Conservation (phyloP, 176 grass and related monocot species). For the Carex cristatella region DNA sequence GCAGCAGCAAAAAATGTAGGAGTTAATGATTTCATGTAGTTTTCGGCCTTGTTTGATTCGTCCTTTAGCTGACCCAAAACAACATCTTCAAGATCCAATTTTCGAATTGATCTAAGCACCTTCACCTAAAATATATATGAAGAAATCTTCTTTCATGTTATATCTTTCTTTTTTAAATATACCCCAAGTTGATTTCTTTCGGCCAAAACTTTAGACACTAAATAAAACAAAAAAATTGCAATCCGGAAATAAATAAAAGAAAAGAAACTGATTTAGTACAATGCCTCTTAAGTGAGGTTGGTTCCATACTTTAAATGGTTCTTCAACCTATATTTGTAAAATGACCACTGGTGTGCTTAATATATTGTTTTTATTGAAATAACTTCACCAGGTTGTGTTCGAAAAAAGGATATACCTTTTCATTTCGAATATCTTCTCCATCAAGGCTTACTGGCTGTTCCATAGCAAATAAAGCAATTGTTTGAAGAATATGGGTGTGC, state of each 20-base stretch:
- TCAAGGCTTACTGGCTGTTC: slow-evolving; percentile 84
- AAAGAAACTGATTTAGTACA: not conserved
- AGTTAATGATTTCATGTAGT: slow-evolving; percentile 70
- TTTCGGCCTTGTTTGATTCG: slow-evolving; percentile 38
- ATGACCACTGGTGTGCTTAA: not conserved
- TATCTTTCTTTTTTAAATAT: not conserved
- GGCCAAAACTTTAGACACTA: not conserved
- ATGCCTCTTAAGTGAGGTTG: not conserved
- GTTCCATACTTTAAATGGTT: not conserved
- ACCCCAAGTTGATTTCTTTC: not conserved
- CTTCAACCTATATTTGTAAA: not conserved
- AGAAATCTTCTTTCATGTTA: not conserved
- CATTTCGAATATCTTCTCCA: slow-evolving; percentile 94
- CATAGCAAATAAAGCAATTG: slow-evolving; percentile 88
- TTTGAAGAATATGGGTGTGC: slow-evolving; percentile 91
- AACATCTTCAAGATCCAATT: slow-evolving; percentile 69
- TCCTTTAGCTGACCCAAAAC: slow-evolving; percentile 89
- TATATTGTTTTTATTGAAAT: not conserved
- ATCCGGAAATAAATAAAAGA: not conserved
- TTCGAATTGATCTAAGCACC: slow-evolving; percentile 81
- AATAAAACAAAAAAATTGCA: not conserved
- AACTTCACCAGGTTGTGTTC: not conserved
- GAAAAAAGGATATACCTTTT: slow-evolving; percentile 53
- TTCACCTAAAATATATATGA: slow-evolving; percentile 52
- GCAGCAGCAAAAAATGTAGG: slow-evolving; percentile 88